Evolutionary conservation across 805 yeast species (phyloP).

Genomic region (Candida awuae): DNA sequence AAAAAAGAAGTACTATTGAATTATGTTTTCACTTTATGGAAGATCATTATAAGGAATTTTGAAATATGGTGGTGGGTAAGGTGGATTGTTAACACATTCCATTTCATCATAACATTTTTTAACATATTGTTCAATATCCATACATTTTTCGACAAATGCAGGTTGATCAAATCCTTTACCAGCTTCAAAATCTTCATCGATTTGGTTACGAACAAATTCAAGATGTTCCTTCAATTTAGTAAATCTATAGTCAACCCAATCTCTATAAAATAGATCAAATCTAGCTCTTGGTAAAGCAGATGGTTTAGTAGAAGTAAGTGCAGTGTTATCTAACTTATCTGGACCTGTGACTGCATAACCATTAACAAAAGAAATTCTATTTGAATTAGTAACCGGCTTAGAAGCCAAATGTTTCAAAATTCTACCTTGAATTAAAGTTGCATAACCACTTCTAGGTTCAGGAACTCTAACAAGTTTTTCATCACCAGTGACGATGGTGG

Average conservation of each 20-base stretch:
- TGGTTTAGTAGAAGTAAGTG: constrained; percentile 29
- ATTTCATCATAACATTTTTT: constrained; percentile 27
- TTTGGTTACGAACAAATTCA: constrained; percentile 16
- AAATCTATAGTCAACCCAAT: constrained; percentile 30
- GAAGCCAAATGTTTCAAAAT: constrained; percentile 41
- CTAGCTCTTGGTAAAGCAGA: constrained; percentile 29
- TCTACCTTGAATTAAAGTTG: constrained; percentile 40
- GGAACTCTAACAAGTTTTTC: constrained; percentile 23
- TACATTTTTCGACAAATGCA: constrained; percentile 22
- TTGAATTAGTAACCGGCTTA: constrained; percentile 33
- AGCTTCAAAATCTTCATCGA: constrained; percentile 12
- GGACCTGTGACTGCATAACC: constrained; percentile 27
- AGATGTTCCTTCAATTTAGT: constrained; percentile 24
- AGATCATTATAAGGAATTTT: constrained; percentile 19
- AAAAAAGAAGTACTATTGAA: background rate
- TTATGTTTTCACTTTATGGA: background rate
- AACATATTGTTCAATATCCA: constrained; percentile 25
- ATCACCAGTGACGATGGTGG: constrained; percentile 40
- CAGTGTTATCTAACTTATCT: constrained; percentile 26
- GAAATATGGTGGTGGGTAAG: constrained; percentile 25
- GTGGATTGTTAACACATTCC: constrained; percentile 27
- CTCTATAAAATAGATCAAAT: constrained; percentile 29
- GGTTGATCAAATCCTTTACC: constrained; percentile 27
- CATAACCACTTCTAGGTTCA: constrained; percentile 40
- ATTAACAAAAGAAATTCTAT: constrained; percentile 29